Base-by-base conservation (phyloP, 306 rosid genomes). In the Cucurbita ficifolia region DNA sequence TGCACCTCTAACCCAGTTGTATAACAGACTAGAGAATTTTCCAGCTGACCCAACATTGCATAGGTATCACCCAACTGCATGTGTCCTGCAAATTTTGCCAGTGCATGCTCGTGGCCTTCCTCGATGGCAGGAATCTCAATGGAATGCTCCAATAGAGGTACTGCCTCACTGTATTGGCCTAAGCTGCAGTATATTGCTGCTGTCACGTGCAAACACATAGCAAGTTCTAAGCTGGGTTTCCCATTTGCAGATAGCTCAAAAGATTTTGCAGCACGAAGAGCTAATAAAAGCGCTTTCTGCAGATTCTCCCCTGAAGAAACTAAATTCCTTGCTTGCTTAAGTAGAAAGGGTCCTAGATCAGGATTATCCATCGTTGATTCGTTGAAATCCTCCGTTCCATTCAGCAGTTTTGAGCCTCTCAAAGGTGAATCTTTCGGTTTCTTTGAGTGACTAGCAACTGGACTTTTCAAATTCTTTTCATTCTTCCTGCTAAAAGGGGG, bases 61-160 rank as follows among this genome's bases (percentile, higher is more conserved):
- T 85, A 88, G 10, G 92, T 87, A 78, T 95, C 99, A 57, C 99
- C 99, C 42, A 95, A 77, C 80, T 95, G 99, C 99, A 95, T 95
- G 83, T 88, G 82, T 53, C 99, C 88, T 0, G 97, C 87, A 78
- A 95, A 95, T 80, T 89, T 91, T 14, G 96, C 97, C 48, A 84
- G 93, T 58, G 96, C 90, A 6, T 87, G 90, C 69, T 88, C 85
- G 51, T 85, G 86, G 45, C 89, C 97, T 81, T 87, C 91, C 79
- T 84, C 87, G 4, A 82, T 39, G 4, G 73, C 72, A 24, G 96
- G 94, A 85, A 88, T 85, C 79, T 79, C 89, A 45, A 91, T 83
- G 3, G 99, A 89, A 70, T 36, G 90, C 79, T 88, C 84, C 39
- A 95, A 83, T 75, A 88, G 60, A 58, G 93, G 91, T 82, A 95